Conservation (phyloP, 1,139 yeast genomes). For the Nakaseomyces nivariensis region DNA sequence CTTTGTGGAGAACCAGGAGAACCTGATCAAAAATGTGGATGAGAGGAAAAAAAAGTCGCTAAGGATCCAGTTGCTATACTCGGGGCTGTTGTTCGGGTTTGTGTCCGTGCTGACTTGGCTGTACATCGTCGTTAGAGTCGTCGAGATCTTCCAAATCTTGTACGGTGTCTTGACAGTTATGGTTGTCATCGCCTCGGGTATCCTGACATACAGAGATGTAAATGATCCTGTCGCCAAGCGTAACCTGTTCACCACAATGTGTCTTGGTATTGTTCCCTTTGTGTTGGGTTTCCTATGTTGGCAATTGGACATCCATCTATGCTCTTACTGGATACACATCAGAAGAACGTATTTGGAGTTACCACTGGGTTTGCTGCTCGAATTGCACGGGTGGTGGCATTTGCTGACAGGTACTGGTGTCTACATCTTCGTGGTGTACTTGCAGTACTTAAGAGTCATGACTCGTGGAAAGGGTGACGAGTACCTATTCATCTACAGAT, state of each 20-base stretch:
- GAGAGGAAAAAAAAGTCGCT: conserved; percentile 32
- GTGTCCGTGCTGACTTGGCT: conserved; percentile 49
- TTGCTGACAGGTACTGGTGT: conserved; percentile 76
- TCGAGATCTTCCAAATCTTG: conserved; percentile 76
- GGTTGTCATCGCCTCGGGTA: conserved; percentile 47
- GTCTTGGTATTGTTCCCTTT: conserved; percentile 55
- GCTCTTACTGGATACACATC: conserved; percentile 49
- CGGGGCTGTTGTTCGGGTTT: conserved; percentile 41
- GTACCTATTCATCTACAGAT: conserved; percentile 45
- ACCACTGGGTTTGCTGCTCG: conserved; percentile 81
- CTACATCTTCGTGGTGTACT: conserved; percentile 49
- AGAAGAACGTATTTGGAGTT: conserved; percentile 65
- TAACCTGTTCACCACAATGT: conserved; percentile 46
- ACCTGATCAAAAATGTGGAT: conserved; percentile 25
- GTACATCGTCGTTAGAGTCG: conserved; percentile 67
- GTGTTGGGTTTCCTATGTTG: conserved; percentile 67
- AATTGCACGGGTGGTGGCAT: conserved; percentile 99
- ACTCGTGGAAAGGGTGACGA: conserved; percentile 43
- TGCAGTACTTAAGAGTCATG: conserved; percentile 59
- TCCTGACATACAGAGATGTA: conserved; percentile 44
- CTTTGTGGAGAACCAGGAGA: conserved; percentile 43
- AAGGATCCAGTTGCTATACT: conserved; percentile 34
- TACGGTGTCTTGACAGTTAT: conserved; percentile 48
- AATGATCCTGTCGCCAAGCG: conserved; percentile 37
- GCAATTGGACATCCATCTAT: conserved; percentile 69